Base-by-base conservation (phyloP, 768 basidiomycete genomes). In the Rhizopogon vinicolor region DNA sequence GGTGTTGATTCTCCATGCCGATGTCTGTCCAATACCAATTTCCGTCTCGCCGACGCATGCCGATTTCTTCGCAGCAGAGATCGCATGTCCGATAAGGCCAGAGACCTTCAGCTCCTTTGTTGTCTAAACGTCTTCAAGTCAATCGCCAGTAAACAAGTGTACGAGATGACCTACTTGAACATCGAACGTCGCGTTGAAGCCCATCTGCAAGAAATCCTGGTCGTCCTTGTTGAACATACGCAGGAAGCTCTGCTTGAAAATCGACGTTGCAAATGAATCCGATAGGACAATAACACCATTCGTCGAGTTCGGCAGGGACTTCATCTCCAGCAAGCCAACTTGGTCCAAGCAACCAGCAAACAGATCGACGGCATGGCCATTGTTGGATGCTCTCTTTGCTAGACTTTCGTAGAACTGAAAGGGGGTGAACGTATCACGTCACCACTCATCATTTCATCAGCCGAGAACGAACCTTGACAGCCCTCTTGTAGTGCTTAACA, bases 21-120 rank as follows among this genome's bases (percentile, higher is more conserved):
- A 97, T 0, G 97, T 99, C 68, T 95, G 92, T 33, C 95, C 96
- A 58, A 99, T 96, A 68, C 97, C 97, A 56, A 99, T 98, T 70
- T 98, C 97, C 0, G 97, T 98, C 75, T 99, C 97, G 57, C 96
- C 97, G 16, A 99, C 97, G 65, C 92, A 97, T 0, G 84, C 85
- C 0, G 93, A 93, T 69, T 98, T 98, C 75, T 98, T 99, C 61
- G 90, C 95, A 14, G 93, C 91, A 19, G 95, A 98, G 70, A 98
- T 97, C 31, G 90, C 95, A 65, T 98, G 96, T 3, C 95, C 95
- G 61, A 98, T 99, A 44, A 99, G 81, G 29, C 97, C 97, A 9
- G 97, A 98, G 7, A 99, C 93, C 69, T 95, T 98, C 59, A 99
- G 82, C 68, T 99, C 97, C 77, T 98, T 99, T 31, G 97, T 98